A percentile compares a stretch with the other conserved stretches of the same genome.
phyloP scores from a whole-genome alignment of 2,329 filamentous ascomycete genomes.

The Fusarium lateritium region DNA sequence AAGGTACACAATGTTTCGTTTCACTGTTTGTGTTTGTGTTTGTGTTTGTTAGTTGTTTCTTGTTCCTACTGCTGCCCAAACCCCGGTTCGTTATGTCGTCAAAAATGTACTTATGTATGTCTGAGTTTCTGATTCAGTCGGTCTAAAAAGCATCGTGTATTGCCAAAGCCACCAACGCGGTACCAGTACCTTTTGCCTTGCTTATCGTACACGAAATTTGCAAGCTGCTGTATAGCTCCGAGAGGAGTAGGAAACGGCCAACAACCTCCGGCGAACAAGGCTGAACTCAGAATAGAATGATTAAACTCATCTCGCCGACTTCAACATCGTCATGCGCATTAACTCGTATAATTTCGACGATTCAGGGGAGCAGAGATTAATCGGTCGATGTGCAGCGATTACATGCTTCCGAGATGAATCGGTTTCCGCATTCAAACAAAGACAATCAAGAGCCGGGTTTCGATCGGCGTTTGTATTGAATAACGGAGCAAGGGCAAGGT shows the following conservation, averaged over 20 bases:
- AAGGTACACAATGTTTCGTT: constrained; percentile 46
- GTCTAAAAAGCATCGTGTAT: not conserved
- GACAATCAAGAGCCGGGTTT: constrained; percentile 50
- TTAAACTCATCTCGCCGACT: constrained; percentile 38
- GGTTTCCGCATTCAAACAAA: constrained; percentile 42
- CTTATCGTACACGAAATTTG: constrained; percentile 13
- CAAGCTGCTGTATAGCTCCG: constrained; percentile 3
- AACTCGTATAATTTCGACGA: constrained; percentile 40
- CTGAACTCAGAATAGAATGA: constrained; percentile 28
- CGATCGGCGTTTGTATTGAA: constrained; percentile 52
- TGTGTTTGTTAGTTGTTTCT: constrained; percentile 41
- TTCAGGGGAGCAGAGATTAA: constrained; percentile 31
- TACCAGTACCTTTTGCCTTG: constrained; percentile 6
- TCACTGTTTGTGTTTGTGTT: constrained; percentile 44
- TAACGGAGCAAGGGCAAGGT: constrained; percentile 36
- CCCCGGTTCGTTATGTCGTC: constrained; percentile 22
- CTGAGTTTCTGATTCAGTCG: constrained; percentile 10
- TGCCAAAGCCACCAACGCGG: constrained; percentile 9
- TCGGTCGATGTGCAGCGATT: constrained; percentile 41
- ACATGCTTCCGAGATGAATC: constrained; percentile 46
- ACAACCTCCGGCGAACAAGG: constrained; percentile 17
- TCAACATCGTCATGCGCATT: constrained; percentile 41
- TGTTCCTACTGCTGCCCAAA: constrained; percentile 28
- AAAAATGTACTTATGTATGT: constrained; percentile 6
- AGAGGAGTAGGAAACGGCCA: constrained; percentile 22